Base-by-base conservation (phyloP, 345 rosid genomes). In the Citropsis articulata region DNA sequence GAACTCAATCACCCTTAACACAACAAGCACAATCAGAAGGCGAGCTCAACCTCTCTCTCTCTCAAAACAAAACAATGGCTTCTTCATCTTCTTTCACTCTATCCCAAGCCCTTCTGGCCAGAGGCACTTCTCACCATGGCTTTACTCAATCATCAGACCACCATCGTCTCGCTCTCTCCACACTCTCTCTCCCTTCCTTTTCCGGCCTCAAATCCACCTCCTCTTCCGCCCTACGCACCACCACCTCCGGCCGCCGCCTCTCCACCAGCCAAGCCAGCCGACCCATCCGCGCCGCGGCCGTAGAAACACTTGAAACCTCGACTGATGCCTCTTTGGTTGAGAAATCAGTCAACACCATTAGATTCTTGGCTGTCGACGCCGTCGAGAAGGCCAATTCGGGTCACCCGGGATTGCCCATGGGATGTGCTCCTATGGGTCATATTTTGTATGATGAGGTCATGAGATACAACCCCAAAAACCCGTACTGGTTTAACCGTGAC, bases 321-420 rank as follows among this genome's bases (percentile, higher is more conserved):
- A 75, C 98, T 0, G 97, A 90, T 65, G 85, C 93, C 31, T 66
- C 96, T 13, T 75, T 95, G 77, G 87, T 95, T 59, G 99, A 91
- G 75, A 90, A 91, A 77, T 95, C 97, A 38, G 62, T 93, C 33
- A 93, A 95, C 72, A 88, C 98, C 64, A 95, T 95, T 55, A 80
- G 99, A 84, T 93, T 95, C 82, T 85, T 95, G 35, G 92, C 97
- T 30, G 76, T 95, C 55, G 99, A 95, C 77, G 96, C 99, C 6
- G 99, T 95, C 13, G 98, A 95, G 88, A 95, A 93, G 86, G 99
- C 98, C 1, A 95, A 95, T 79, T 95, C 98, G 6, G 99, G 98
- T 3, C 98, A 95, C 78, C 99, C 99, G 1, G 99, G 98, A 31
- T 85, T 95, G 72, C 99, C 99, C 25, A 93, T 95, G 99, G 99